Evolutionary conservation across 306 rosid species (phyloP), one percentile per base, ranked within the genome.

Genomic region (Quercus parvula): DNA sequence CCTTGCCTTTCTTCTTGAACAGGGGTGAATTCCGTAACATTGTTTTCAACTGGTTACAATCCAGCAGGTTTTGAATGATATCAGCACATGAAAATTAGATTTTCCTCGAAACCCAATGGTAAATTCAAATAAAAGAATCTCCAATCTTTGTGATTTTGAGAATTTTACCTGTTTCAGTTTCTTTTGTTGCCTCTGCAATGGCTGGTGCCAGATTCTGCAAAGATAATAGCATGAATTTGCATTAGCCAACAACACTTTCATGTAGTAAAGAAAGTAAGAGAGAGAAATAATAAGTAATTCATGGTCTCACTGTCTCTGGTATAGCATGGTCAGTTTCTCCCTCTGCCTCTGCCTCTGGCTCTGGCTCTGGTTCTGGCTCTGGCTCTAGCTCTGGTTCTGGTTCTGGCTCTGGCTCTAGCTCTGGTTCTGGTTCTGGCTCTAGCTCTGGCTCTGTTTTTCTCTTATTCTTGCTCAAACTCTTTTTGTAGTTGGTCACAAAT

Each of bases 381-480:
- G 1, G 15, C 0, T 49, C 54, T 49, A 0, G 15, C 0, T 49
- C 54, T 49, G 17, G 15, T 0, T 49, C 54, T 49, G 17, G 15
- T 0, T 49, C 54, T 49, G 4, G 15, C 1, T 49, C 54, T 59
- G 86, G 87, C 77, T 91, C 82, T 41, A 88, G 90, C 72, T 76
- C 51, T 44, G 3, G 12, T 22, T 22, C 22, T 22, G 22, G 22
- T 22, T 22, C 22, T 22, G 22, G 22, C 13, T 44, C 52, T 59
- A 87, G 87, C 80, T 91, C 82, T 41, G 88, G 87, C 78, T 91
- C 99, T 27, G 91, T 91, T 85, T 87, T 95, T 67, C 98, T 86
- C 85, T 92, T 95, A 83, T 90, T 86, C 81, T 91, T 95, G 90
- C 97, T 95, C 87, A 95, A 88, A 83, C 97, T 89, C 89, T 95